Evolutionary conservation across 75 land plant genomes (phyloP).

Genomic region (Sequoia sempervirens): DNA sequence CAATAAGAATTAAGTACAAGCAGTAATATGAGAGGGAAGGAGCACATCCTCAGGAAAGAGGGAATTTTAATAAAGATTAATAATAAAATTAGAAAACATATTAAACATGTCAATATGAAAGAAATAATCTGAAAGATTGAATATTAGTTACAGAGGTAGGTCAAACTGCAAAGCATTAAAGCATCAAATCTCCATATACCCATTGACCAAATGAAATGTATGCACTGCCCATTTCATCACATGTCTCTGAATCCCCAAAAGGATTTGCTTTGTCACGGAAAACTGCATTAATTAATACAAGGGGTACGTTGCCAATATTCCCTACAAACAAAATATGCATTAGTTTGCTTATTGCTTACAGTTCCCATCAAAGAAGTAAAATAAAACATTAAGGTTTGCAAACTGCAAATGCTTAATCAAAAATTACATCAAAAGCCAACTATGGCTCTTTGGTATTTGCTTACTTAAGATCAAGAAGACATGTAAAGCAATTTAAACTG

Average conservation of each 20-base stretch:
- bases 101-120: background rate
- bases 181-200: conserved; percentile 41
- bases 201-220: conserved; percentile 96
- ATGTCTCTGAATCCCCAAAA: conserved; percentile 71
- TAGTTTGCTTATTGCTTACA: background rate
- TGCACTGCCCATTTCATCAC: conserved; percentile 66
- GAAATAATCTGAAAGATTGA: background rate
- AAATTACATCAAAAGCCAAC: conserved; percentile 1
- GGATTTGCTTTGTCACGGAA: conserved; percentile 80
- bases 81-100: background rate
- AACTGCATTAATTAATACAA: conserved; percentile 82
- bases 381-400: background rate
- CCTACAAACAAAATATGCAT: conserved; percentile 37
- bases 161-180: background rate
- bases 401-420: background rate
- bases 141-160: background rate
- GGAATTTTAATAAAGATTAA: background rate
- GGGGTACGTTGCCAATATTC: conserved; percentile 95
- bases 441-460: background rate
- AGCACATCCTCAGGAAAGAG: background rate
- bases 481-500: background rate
- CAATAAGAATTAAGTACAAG: background rate
- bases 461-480: background rate
- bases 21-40: background rate
- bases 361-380: background rate